Percentiles rank a stretch among this genome's conserved stretches.
Evolutionary conservation across 2,329 filamentous ascomycete species (phyloP).

Genomic region (Lachnellula willkommii): DNA sequence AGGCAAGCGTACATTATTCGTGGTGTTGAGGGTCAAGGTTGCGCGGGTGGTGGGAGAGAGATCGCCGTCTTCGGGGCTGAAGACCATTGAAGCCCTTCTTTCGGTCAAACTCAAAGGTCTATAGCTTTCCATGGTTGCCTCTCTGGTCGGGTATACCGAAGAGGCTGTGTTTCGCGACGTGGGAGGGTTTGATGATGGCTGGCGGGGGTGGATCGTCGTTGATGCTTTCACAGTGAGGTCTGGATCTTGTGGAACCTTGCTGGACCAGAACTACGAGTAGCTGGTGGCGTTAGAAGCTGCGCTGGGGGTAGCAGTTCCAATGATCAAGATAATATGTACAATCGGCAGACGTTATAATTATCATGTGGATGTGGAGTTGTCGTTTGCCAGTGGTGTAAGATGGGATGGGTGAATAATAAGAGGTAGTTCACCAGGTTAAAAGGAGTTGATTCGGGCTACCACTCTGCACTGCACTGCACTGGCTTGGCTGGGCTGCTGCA

Average conservation of each 20-base stretch:
- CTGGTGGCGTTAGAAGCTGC: no score
- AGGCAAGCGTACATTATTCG: constrained; percentile 29
- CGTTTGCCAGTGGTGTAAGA: background rate
- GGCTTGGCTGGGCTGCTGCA: background rate
- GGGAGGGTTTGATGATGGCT: background rate
- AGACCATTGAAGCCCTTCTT: constrained; percentile 52
- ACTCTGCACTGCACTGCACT: no score
- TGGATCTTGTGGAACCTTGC: background rate
- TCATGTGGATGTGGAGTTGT: background rate
- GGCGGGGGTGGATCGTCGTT: background rate
- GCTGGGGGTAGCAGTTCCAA: background rate
- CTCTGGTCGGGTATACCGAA: background rate
- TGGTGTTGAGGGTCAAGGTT: constrained; percentile 45
- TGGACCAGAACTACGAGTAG: no score
- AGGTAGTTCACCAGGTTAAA: no score
- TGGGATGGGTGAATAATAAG: background rate
- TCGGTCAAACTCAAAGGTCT: constrained; percentile 56
- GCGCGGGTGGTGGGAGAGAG: constrained; percentile 28
- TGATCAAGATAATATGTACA: constrained; percentile 6
- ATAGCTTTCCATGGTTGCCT: constrained; percentile 28
- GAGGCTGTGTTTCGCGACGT: background rate
- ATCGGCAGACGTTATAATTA: background rate
- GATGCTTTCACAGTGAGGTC: background rate
- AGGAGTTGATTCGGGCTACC: background rate
- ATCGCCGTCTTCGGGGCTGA: constrained; percentile 43